Base-by-base conservation (phyloP, 2,329 filamentous ascomycete species). In the Talaromyces sp. region DNA sequence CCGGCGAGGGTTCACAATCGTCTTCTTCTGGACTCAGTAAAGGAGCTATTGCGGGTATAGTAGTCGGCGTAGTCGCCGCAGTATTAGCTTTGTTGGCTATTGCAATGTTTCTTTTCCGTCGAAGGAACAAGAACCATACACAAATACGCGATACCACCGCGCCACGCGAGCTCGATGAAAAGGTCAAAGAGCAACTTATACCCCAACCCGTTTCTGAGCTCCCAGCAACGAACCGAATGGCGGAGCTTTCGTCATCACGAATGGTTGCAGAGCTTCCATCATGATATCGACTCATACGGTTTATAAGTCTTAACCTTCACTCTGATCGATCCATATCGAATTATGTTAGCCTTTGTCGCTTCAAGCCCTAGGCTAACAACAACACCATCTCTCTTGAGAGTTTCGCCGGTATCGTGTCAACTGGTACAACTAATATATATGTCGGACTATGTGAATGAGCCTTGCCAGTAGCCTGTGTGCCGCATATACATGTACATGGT, bases 21-120 rank as follows among this genome's bases (percentile, higher is more conserved):
- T 58, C 60, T 6, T 58, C 60, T 9, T 30, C 16, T 3, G 55
- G 55, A n/a, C 50, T 61, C 12, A 61, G 60, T 27, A 50, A 27
- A 12, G 60, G 56, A n/a, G 56, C 60, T 9, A 61, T 42, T 7
- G 60, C 60, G 31, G 60, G 60, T 30, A 58, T 61, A 14, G 55
- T 31, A 6, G 55, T 61, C 4, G 60, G 60, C 14, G 56, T 36
- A 7, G 47, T 61, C 9, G 30, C 55, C 1, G 56, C 33, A n/a
- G 55, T 58, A 4, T 7, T 58, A 36, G 60, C 47, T 0, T 10
- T 58, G 28, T 6, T 58, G 10, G 55, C 30, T 5, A 57, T 58
- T 9, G 50, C 33, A 6, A 10, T 61, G 28, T 57, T 31, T 16
- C 36, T 50, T 27, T 61, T 56, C 31, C 56, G 59, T 31, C 42